Percentiles rank a stretch among this genome's conserved stretches.
phyloP scores from a whole-genome alignment of 2,329 filamentous ascomycete genomes.

The Albifimbria verrucaria region DNA sequence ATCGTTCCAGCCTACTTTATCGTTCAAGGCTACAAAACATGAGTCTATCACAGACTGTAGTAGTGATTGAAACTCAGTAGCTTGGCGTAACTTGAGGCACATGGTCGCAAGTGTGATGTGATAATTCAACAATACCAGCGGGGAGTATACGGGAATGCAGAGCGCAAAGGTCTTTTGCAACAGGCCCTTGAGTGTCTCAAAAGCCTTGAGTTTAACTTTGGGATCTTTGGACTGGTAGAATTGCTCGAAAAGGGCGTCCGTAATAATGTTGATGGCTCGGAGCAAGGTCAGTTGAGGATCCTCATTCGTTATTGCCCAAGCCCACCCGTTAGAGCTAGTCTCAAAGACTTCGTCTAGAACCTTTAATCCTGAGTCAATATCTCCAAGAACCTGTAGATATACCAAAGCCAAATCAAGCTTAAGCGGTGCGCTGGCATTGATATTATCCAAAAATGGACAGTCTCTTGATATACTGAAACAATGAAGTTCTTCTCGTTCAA shows the following conservation, averaged over 20 bases:
- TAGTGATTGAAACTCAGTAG: not conserved
- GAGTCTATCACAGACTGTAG: not conserved
- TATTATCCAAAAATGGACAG: not conserved
- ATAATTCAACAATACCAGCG: not conserved
- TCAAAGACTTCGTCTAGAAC: not conserved
- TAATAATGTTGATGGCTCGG: not conserved
- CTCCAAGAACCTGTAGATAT: not conserved
- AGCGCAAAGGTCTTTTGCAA: not conserved
- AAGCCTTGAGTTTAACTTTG: not conserved
- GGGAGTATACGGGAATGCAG: not conserved
- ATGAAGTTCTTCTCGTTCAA: not conserved
- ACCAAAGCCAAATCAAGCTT: not conserved
- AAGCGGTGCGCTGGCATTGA: not conserved
- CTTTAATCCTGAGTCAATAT: not conserved
- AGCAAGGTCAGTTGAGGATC: not conserved
- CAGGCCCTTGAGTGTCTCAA: not conserved
- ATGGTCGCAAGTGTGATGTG: not conserved
- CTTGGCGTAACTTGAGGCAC: not conserved
- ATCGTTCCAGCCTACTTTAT: not conserved
- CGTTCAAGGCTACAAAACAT: not conserved
- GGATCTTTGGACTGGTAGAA: conserved; percentile 1
- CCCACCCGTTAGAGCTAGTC: not conserved
- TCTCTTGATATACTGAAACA: conserved; percentile 1
- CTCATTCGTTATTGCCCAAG: not conserved
- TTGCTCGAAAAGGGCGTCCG: not conserved